Conservation (phyloP, 1,139 yeast genomes). For the Debaryomyces fabryi region DNA sequence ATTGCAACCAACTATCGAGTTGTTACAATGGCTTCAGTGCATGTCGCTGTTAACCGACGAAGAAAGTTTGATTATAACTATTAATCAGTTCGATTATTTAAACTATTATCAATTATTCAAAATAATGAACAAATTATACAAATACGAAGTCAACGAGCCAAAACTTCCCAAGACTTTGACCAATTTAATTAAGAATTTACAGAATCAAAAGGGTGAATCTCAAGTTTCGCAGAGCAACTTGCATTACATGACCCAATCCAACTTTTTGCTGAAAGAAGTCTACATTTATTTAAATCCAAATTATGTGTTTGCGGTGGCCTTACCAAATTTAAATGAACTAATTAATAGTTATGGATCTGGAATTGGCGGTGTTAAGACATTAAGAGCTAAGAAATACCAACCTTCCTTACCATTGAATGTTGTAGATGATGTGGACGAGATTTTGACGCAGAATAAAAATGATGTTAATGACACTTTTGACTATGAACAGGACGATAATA, state of each 20-base stretch:
- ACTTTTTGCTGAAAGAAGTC: conserved; percentile 42
- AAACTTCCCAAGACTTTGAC: conserved; percentile 54
- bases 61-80: conserved; percentile 58
- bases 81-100: conserved; percentile 58
- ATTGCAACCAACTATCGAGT: conserved; percentile 72
- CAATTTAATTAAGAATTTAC: conserved; percentile 35
- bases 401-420: conserved; percentile 64
- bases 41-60: conserved; percentile 64
- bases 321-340: conserved; percentile 64
- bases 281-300: conserved; percentile 53
- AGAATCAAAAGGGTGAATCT: conserved; percentile 42
- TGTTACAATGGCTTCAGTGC: conserved; percentile 90
- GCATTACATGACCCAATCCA: conserved; percentile 48
- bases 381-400: conserved; percentile 53
- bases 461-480: conserved; percentile 39
- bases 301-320: conserved; percentile 50
- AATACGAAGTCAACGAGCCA: conserved; percentile 81
- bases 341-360: conserved; percentile 66
- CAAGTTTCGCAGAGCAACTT: conserved; percentile 37
- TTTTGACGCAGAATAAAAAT: conserved; percentile 39
- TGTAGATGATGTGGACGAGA: conserved; percentile 65
- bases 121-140: conserved; percentile 67
- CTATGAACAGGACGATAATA: conserved; percentile 28
- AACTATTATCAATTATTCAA: conserved; percentile 73
- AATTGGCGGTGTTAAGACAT: conserved; percentile 52